Evolutionary conservation across 2,329 filamentous ascomycete species (phyloP).

Genomic region (Aspergillus ochraceoroseus): DNA sequence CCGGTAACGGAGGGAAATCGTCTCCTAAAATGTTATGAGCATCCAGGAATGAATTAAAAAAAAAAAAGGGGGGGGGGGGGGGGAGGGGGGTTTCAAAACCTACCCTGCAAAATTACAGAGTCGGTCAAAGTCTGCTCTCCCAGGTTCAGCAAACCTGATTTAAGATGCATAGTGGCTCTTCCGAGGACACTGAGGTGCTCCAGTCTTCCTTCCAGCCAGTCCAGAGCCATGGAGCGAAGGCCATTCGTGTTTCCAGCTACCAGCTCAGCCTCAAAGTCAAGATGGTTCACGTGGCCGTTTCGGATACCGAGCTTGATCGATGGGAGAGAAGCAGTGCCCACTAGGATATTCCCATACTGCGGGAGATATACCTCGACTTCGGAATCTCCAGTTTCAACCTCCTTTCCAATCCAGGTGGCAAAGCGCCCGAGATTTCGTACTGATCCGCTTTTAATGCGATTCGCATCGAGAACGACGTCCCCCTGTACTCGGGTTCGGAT

Average conservation of each 20-base stretch:
- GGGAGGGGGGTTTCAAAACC: no score
- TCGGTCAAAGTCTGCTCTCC: slow-evolving; percentile 72
- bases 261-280: slow-evolving; percentile 76
- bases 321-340: slow-evolving; percentile 74
- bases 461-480: slow-evolving; percentile 73
- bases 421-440: slow-evolving; percentile 71
- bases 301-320: slow-evolving; percentile 69
- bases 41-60: slow-evolving; percentile 4
- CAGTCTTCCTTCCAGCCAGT: slow-evolving; percentile 79
- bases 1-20: slow-evolving; percentile 70
- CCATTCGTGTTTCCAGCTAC: slow-evolving; percentile 70
- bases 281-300: slow-evolving; percentile 68
- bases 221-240: slow-evolving; percentile 73
- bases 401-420: slow-evolving; percentile 72
- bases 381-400: slow-evolving; percentile 69
- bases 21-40: slow-evolving; percentile 43
- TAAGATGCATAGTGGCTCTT: slow-evolving; percentile 66
- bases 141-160: slow-evolving; percentile 72
- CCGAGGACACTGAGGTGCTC: slow-evolving; percentile 66
- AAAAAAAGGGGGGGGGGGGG: no score
- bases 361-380: slow-evolving; percentile 73
- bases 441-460: slow-evolving; percentile 64
- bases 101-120: slow-evolving; percentile 76
- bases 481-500: slow-evolving; percentile 76
- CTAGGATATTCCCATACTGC: slow-evolving; percentile 69